Conservation (phyloP, 2,329 filamentous ascomycete species). For the Cryoendolithus antarcticus region DNA sequence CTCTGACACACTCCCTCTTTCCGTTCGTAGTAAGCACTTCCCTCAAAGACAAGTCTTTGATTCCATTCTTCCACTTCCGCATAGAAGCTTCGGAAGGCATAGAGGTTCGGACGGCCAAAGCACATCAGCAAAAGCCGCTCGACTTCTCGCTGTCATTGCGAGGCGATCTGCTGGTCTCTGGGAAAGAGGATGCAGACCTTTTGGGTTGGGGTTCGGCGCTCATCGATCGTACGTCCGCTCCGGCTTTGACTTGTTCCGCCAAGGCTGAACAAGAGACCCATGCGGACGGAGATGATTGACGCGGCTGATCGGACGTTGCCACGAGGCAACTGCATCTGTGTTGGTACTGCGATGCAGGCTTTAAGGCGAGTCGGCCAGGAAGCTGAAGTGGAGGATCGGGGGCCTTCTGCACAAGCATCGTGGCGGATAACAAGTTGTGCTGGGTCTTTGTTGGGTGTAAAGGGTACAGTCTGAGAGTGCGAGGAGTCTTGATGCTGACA, state of each 20-base stretch:
- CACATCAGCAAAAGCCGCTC: slow-evolving; percentile 88
- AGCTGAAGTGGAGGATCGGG: slow-evolving; percentile 35
- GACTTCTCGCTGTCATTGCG: slow-evolving; percentile 3
- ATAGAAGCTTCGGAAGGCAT: slow-evolving; percentile 45
- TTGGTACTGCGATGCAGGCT: slow-evolving; percentile 16
- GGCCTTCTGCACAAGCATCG: slow-evolving; percentile 25
- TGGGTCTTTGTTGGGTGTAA: no score
- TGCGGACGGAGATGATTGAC: slow-evolving; percentile 50
- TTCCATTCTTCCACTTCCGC: slow-evolving; percentile 51
- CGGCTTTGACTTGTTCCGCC: slow-evolving; percentile 24
- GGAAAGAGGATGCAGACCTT: slow-evolving; percentile 11
- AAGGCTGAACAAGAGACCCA: slow-evolving; percentile 4
- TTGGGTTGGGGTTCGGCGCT: slow-evolving; percentile 39
- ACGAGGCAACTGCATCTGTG: slow-evolving; percentile 2
- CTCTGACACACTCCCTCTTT: not conserved
- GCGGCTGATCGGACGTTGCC: slow-evolving; percentile 49
- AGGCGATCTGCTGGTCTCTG: slow-evolving; percentile 1
- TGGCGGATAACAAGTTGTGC: slow-evolving; percentile 22
- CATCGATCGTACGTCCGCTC: slow-evolving; percentile 40
- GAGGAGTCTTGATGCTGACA: slow-evolving; percentile 10
- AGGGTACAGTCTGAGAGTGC: no score
- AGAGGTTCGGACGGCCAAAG: slow-evolving; percentile 63
- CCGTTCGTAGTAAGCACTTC: slow-evolving; percentile 63
- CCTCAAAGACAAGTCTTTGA: slow-evolving; percentile 87
- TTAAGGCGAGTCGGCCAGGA: slow-evolving; percentile 28